A percentile compares a stretch with the other conserved stretches of the same genome.
Conservation (phyloP, 192 early-diverging fungal species). For the Backusella westeae region DNA sequence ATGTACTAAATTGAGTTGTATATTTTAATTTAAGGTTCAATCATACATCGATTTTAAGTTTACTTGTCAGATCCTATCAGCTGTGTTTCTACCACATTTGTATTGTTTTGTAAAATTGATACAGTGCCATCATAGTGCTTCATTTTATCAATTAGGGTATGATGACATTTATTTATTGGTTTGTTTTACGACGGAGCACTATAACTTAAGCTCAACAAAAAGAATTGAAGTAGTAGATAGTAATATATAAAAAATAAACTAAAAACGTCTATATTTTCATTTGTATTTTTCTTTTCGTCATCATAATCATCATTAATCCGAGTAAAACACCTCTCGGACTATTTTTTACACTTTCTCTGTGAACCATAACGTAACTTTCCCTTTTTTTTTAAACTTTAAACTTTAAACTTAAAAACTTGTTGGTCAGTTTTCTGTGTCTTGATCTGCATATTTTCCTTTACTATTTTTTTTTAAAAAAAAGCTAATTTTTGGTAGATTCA, state of each 20-base stretch:
- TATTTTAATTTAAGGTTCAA: no score
- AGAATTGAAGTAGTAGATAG: background rate
- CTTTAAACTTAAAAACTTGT: background rate
- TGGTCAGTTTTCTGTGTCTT: background rate
- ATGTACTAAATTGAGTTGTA: no score
- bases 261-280: background rate
- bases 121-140: no score
- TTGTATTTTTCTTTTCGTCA: background rate
- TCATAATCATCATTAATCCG: background rate
- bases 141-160: no score
- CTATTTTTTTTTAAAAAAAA: constrained; percentile 11
- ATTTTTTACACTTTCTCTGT: background rate
- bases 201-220: no score
- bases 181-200: no score
- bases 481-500: background rate
- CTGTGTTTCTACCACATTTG: no score
- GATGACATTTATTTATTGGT: no score
- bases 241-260: background rate
- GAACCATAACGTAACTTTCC: background rate
- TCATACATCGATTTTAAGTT: no score
- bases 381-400: background rate
- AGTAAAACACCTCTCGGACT: background rate
- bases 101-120: no score
- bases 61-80: no score
- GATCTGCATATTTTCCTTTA: background rate